phyloP scores from a whole-genome alignment of 2,329 filamentous ascomycete genomes.

The Aspergillus luchuensis region DNA sequence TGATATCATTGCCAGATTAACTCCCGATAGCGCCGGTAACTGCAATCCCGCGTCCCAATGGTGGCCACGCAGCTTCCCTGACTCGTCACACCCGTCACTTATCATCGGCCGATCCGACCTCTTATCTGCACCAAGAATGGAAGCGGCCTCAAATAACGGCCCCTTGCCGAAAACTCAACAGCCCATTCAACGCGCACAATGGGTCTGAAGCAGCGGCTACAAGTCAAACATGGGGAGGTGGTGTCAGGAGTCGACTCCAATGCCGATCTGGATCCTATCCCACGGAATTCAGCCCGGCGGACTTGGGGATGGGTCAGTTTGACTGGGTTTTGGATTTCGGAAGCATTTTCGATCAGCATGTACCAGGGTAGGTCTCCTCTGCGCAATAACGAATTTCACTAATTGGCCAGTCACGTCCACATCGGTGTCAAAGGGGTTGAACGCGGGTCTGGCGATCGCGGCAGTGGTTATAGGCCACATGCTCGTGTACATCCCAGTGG shows the following conservation, averaged over 20 bases:
- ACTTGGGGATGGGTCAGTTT: constrained; percentile 18
- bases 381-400: neutral
- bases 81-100: neutral
- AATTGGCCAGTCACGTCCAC: constrained; percentile 12
- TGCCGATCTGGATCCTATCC: constrained; percentile 16
- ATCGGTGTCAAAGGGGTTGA: constrained; percentile 15
- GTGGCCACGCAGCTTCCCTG: neutral
- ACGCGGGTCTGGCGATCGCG: constrained; percentile 16
- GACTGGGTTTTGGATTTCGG: constrained; percentile 17
- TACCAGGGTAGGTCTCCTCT: constrained; percentile 12
- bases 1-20: neutral
- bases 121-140: neutral
- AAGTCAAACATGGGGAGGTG: constrained; percentile 16
- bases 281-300: constrained; percentile 9
- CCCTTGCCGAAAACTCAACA: neutral
- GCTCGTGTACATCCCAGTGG: constrained; percentile 15
- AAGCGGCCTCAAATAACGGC: neutral
- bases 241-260: constrained; percentile 13
- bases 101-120: neutral
- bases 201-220: constrained; percentile 16
- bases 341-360: constrained; percentile 20
- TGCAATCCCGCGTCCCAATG: neutral
- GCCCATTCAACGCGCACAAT: neutral
- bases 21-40: neutral
- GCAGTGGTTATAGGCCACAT: constrained; percentile 15